These are phyloP conservation scores for Myriosclerotinia duriaeana DNA, from an alignment of 2,329 filamentous ascomycete species.

Conservation along the genomic window DNA sequence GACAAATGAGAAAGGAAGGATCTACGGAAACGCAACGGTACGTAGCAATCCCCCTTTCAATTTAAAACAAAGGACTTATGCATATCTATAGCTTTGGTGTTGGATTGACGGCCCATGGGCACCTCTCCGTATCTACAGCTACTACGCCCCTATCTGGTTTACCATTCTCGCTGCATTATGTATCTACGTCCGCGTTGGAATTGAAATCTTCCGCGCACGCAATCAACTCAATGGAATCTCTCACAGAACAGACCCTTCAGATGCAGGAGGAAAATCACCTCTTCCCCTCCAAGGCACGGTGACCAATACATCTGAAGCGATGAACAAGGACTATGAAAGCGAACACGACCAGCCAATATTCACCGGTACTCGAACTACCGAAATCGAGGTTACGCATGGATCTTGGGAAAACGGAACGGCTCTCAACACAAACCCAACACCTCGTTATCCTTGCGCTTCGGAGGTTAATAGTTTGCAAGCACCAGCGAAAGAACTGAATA, in stretches of 20 bases:
- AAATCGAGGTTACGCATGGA: slow-evolving; percentile 32
- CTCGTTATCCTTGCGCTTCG: background rate
- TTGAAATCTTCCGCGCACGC: slow-evolving; percentile 66
- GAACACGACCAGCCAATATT: slow-evolving; percentile 14
- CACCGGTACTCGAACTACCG: slow-evolving; percentile 32
- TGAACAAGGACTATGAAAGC: background rate
- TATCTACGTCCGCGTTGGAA: slow-evolving; percentile 65
- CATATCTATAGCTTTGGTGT: slow-evolving; percentile 71
- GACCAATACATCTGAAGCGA: background rate
- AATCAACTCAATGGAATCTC: slow-evolving; percentile 19
- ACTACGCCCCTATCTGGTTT: slow-evolving; percentile 72
- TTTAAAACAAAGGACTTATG: slow-evolving; percentile 45
- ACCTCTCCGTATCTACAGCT: slow-evolving; percentile 69
- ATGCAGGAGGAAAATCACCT: slow-evolving; percentile 42
- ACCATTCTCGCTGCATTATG: slow-evolving; percentile 59
- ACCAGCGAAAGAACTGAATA: slow-evolving; percentile 14
- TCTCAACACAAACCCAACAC: background rate
- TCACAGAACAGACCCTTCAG: slow-evolving; percentile 12
- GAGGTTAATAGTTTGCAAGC: background rate
- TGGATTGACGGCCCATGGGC: slow-evolving; percentile 71
- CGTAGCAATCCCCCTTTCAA: background rate
- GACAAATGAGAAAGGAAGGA: slow-evolving; percentile 37
- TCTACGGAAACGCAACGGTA: slow-evolving; percentile 44
- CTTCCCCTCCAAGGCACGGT: slow-evolving; percentile 1
- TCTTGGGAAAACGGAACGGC: slow-evolving; percentile 13